Conservation (phyloP, 495 filamentous ascomycete species). For the Hypomontagnella submonticulosa region DNA sequence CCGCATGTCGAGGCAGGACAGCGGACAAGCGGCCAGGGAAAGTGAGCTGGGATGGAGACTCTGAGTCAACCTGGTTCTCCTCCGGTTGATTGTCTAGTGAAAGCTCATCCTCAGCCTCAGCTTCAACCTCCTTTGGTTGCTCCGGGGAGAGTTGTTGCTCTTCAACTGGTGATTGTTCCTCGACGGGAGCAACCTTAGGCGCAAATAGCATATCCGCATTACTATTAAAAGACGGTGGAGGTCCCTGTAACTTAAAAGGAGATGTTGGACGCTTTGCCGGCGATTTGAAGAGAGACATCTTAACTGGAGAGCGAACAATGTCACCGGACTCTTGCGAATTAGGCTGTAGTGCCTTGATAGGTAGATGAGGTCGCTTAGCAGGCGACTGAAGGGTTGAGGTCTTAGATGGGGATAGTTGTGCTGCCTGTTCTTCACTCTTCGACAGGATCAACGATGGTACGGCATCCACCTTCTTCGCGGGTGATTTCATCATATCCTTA, state of each 20-base stretch:
- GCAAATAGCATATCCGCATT: conserved; percentile 19
- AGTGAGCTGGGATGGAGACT: conserved; percentile 49
- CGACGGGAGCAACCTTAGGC: conserved; percentile 17
- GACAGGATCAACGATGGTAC: conserved; percentile 60
- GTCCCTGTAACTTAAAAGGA: conserved; percentile 39
- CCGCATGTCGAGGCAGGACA: conserved; percentile 60
- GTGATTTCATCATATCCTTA: conserved; percentile 60
- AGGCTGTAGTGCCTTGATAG: conserved; percentile 52
- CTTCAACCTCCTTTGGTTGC: conserved; percentile 31
- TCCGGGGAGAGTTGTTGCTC: conserved; percentile 16
- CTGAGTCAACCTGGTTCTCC: conserved; percentile 35
- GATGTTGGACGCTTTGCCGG: conserved; percentile 44
- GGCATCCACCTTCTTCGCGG: conserved; percentile 61
- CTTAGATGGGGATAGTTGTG: conserved; percentile 50
- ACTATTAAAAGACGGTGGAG: conserved; percentile 13
- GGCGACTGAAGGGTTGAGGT: conserved; percentile 58
- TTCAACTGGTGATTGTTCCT: conserved; percentile 14
- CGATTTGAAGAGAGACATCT: conserved; percentile 41
- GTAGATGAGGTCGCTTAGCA: conserved; percentile 58
- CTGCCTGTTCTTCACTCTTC: conserved; percentile 40
- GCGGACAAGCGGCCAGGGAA: conserved; percentile 65
- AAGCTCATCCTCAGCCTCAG: conserved; percentile 33
- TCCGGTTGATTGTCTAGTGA: conserved; percentile 7
- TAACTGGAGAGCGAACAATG: conserved; percentile 37
- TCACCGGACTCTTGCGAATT: conserved; percentile 33